Percentiles rank a stretch among this genome's conserved stretches.
Evolutionary conservation across 2,329 filamentous ascomycete species (phyloP).

Genomic region (Aspergillus amoenus): DNA sequence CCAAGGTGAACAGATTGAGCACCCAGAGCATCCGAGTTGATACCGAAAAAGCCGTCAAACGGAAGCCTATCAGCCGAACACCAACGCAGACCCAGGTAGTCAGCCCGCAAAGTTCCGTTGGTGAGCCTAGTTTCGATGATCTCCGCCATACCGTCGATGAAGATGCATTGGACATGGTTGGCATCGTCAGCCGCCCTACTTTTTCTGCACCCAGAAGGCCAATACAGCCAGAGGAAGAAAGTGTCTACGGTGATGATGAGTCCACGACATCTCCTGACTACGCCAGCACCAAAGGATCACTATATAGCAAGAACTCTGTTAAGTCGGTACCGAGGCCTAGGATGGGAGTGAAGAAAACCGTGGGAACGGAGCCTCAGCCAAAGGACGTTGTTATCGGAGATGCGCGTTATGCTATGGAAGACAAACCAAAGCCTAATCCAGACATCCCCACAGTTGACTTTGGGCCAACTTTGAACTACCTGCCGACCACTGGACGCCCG

Average conservation of each 20-base stretch:
- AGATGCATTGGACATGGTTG: constrained; percentile 52
- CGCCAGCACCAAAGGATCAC: constrained; percentile 66
- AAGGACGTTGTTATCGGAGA: constrained; percentile 49
- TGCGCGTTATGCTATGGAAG: constrained; percentile 42
- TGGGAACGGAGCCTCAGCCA: constrained; percentile 56
- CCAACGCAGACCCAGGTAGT: constrained; percentile 16
- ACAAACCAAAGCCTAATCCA: constrained; percentile 39
- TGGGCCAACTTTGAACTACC: constrained; percentile 75
- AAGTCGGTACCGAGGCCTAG: constrained; percentile 59
- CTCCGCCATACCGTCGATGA: constrained; percentile 46
- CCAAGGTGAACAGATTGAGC: constrained; percentile 10
- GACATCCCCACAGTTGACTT: constrained; percentile 78
- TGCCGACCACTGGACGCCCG: constrained; percentile 55
- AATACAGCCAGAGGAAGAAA: constrained; percentile 35
- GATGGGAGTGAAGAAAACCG: constrained; percentile 76
- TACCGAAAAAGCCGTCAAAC: constrained; percentile 46
- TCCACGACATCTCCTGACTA: constrained; percentile 73
- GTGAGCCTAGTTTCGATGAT: constrained; percentile 42
- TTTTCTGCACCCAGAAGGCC: constrained; percentile 28
- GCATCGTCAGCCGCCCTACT: constrained; percentile 25
- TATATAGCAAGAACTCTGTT: constrained; percentile 42
- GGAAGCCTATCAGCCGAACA: constrained; percentile 55
- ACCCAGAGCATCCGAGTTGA: constrained; percentile 32
- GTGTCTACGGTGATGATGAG: constrained; percentile 59
- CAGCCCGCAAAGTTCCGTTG: constrained; percentile 23